Conservation (phyloP, 768 basidiomycete species). For the Tephrocybe sp. region DNA sequence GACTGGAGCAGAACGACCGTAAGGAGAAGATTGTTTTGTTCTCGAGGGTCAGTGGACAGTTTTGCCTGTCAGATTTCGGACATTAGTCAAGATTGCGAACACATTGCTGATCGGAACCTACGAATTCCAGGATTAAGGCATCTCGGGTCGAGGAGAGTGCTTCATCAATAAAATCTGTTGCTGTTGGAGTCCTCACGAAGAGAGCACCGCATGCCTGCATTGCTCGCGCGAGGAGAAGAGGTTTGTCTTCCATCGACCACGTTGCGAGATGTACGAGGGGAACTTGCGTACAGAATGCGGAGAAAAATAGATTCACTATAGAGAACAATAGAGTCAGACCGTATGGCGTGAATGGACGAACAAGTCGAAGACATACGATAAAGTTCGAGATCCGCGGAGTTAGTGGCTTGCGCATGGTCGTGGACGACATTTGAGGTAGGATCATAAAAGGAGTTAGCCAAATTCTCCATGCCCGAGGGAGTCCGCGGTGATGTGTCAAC, state of each 20-base stretch:
- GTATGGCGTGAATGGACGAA: neutral
- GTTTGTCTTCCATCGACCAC: constrained; percentile 47
- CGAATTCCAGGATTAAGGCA: constrained; percentile 52
- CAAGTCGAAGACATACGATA: constrained; percentile 44
- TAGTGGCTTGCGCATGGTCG: constrained; percentile 19
- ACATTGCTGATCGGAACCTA: constrained; percentile 30
- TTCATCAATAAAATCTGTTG: constrained; percentile 46
- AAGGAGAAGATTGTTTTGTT: constrained; percentile 42
- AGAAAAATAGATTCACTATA: constrained; percentile 59
- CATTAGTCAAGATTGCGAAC: constrained; percentile 11
- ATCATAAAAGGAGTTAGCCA: constrained; percentile 17
- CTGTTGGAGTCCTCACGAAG: constrained; percentile 48
- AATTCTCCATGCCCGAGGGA: constrained; percentile 12
- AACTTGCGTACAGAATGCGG: constrained; percentile 50
- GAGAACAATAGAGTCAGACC: constrained; percentile 1
- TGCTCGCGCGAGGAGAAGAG: constrained; percentile 46
- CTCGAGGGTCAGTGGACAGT: constrained; percentile 30
- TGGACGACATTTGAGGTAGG: constrained; percentile 23
- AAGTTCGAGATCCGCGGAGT: constrained; percentile 49
- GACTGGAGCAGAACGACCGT: constrained; percentile 53
- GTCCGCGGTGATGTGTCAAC: constrained; percentile 15
- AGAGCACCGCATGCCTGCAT: constrained; percentile 65
- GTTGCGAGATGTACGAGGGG: constrained; percentile 56
- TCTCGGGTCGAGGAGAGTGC: constrained; percentile 43
- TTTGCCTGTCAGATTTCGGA: constrained; percentile 37